phyloP scores from a whole-genome alignment of 202 grass and related monocot genomes.

The Eragrostis tef region DNA sequence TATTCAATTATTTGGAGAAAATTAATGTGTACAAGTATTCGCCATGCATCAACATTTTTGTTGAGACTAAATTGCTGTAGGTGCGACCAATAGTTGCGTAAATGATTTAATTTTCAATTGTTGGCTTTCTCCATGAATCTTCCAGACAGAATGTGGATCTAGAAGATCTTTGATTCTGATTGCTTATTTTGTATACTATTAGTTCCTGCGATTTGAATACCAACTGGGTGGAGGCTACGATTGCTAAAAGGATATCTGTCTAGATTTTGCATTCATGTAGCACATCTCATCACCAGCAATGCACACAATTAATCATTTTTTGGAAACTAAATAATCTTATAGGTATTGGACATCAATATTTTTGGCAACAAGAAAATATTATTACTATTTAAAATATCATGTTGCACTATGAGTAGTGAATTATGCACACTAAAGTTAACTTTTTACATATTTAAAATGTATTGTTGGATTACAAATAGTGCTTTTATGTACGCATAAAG shows the following conservation, averaged over 20 bases:
- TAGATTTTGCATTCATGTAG: constrained; percentile 4
- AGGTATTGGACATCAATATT: not conserved
- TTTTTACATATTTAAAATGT: not conserved
- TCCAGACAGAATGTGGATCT: not conserved
- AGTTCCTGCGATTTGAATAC: not conserved
- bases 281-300: not conserved
- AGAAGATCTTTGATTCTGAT: not conserved
- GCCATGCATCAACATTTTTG: no score
- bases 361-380: no score
- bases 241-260: not conserved
- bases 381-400: not conserved
- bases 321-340: not conserved
- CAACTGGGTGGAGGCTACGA: not conserved
- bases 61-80: no score
- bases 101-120: no score
- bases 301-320: not conserved
- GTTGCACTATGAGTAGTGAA: no score
- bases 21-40: no score
- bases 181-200: not conserved
- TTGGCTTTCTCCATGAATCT: no score
- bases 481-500: not conserved
- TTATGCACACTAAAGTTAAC: not conserved
- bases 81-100: no score
- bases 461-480: not conserved
- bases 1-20: not conserved